Conservation (phyloP, 139 green algal species). For the Volvox africanus region DNA sequence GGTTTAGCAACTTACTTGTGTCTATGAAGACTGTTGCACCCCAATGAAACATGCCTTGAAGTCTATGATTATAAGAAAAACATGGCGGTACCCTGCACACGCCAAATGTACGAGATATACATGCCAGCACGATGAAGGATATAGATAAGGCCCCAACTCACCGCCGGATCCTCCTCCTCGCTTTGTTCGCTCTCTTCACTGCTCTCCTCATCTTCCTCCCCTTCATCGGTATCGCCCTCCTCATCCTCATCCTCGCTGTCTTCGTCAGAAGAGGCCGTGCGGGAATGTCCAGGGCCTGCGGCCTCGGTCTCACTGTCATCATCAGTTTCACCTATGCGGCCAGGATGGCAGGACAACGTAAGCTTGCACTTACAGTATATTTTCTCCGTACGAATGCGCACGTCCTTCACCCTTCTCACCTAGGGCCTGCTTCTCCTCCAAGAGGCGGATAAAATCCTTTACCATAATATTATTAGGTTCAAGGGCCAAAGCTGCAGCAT, state of each 20-base stretch:
- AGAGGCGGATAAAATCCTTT: conserved; percentile 3
- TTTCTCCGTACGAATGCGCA: no score
- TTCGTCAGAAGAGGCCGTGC: not conserved
- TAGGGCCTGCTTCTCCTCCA: conserved; percentile 39
- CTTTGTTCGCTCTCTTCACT: conserved; percentile 9
- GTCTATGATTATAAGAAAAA: not conserved
- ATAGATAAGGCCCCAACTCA: not conserved
- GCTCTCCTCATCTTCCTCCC: not conserved
- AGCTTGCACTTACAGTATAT: not conserved
- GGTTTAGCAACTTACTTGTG: no score
- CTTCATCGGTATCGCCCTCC: not conserved
- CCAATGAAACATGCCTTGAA: no score
- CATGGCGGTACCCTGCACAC: no score
- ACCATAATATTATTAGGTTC: conserved; percentile 39
- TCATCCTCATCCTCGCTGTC: conserved; percentile 19
- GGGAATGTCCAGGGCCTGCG: not conserved
- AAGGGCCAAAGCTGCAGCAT: not conserved
- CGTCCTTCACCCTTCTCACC: not conserved
- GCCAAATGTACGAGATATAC: no score
- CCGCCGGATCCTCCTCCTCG: not conserved
- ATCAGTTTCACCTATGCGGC: not conserved
- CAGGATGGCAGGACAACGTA: not conserved
- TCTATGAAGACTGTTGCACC: no score
- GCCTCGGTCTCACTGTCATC: conserved; percentile 22
- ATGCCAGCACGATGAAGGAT: no score